Base-by-base conservation (phyloP, 2,329 filamentous ascomycete genomes). In the Exophiala mesophila region DNA sequence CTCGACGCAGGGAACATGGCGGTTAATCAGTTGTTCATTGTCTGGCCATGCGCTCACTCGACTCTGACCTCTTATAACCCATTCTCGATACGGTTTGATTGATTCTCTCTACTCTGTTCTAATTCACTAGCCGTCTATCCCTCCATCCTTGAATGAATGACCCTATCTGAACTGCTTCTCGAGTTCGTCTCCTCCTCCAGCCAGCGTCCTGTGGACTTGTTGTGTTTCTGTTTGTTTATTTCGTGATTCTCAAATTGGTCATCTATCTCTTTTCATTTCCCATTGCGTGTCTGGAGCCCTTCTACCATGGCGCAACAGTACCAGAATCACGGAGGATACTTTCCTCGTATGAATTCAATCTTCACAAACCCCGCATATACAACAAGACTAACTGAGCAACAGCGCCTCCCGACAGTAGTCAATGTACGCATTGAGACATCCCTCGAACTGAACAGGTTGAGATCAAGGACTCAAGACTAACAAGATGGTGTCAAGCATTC, bases 241-340 rank as follows among this genome's bases (percentile, higher is more conserved):
- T 5, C 32, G 7, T n/a, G 5, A 17, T 19, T 7, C 4, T n/a
- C n/a, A n/a, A n/a, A n/a, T n/a, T n/a, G n/a, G n/a, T n/a, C n/a
- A n/a, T n/a, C n/a, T n/a, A n/a, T n/a, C n/a, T n/a, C n/a, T n/a
- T n/a, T n/a, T n/a, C n/a, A n/a, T n/a, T n/a, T n/a, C n/a, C n/a
- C n/a, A n/a, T n/a, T n/a, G n/a, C n/a, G n/a, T n/a, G n/a, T n/a
- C n/a, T n/a, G n/a, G n/a, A n/a, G n/a, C n/a, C 16, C 8, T 34
- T 17, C 17, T 17, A 34, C 18, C 15, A 18, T 18, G 16, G 10
- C 15, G 32, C 35, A 37, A 15, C 17, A 39, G 19, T 41, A 32
- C 26, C 45, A 49, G 30, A 32, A 48, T 18, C 54, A 53, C 33
- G 48, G 47, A 46, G 54, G 54, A 20, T 58, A 55, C 35, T 57